A percentile compares a stretch with the other conserved stretches of the same genome.
Evolutionary conservation across 2,329 filamentous ascomycete genomes (phyloP).

Genomic region (Xylariaceae sp.): DNA sequence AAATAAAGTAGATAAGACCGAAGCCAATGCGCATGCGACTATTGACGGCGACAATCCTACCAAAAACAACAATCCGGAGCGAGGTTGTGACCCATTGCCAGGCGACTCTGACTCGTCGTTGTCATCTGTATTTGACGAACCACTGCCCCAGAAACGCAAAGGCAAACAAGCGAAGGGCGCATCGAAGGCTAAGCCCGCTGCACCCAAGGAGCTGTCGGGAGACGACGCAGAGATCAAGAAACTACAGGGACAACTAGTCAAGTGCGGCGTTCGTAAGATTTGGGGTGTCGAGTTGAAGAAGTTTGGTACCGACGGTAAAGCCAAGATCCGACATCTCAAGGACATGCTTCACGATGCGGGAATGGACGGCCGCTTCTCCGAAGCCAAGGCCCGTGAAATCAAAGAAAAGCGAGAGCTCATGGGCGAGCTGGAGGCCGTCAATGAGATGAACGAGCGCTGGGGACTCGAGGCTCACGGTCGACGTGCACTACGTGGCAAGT

Average conservation of each 20-base stretch:
- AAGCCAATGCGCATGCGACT: slow-evolving; percentile 13
- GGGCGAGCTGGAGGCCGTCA: slow-evolving; percentile 77
- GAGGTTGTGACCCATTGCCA: slow-evolving; percentile 33
- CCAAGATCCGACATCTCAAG: slow-evolving; percentile 78
- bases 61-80: slow-evolving; percentile 32
- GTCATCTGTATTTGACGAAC: slow-evolving; percentile 74
- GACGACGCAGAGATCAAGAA: slow-evolving; percentile 80
- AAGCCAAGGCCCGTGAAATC: slow-evolving; percentile 77
- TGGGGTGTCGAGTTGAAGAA: slow-evolving; percentile 81
- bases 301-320: slow-evolving; percentile 63
- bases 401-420: slow-evolving; percentile 79
- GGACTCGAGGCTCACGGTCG: slow-evolving; percentile 46
- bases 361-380: slow-evolving; percentile 84
- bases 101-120: slow-evolving; percentile 44
- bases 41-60: slow-evolving; percentile 9
- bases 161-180: slow-evolving; percentile 30
- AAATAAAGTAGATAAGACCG: slow-evolving; percentile 12
- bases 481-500: slow-evolving; percentile 39
- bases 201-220: slow-evolving; percentile 41
- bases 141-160: slow-evolving; percentile 51
- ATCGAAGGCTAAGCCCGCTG: slow-evolving; percentile 33
- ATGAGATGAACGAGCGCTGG: slow-evolving; percentile 76
- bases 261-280: slow-evolving; percentile 88
- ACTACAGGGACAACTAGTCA: slow-evolving; percentile 76
- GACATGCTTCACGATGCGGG: slow-evolving; percentile 73